These are phyloP conservation scores for Acrocalymma vagum DNA, from an alignment of 2,329 filamentous ascomycete genomes.

Conservation along the genomic window DNA sequence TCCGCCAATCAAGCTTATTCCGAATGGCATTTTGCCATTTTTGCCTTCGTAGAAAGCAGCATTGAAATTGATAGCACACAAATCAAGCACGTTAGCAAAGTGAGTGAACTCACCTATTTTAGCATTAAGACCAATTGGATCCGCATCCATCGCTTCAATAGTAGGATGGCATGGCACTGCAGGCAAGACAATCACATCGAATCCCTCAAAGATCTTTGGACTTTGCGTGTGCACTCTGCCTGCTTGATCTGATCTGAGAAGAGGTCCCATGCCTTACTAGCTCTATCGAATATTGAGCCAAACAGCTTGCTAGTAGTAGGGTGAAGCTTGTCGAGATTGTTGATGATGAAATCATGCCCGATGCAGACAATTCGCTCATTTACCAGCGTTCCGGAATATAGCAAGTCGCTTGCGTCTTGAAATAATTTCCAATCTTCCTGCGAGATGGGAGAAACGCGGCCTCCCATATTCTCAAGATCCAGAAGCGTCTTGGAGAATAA, in stretches of 20 bases:
- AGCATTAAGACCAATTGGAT: constrained; percentile 60
- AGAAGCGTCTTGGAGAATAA: too few species aligned
- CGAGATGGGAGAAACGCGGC: neutral
- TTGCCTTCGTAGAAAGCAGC: constrained; percentile 47
- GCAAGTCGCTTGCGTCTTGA: constrained; percentile 58
- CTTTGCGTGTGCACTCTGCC: neutral
- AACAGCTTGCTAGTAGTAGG: constrained; percentile 44
- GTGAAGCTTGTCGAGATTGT: constrained; percentile 16
- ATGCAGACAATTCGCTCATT: too few species aligned
- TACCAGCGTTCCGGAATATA: constrained; percentile 64
- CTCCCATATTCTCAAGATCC: neutral
- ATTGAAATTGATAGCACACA: constrained; percentile 40
- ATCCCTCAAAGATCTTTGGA: neutral
- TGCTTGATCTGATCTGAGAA: neutral
- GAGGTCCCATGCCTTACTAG: neutral
- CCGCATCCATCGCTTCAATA: constrained; percentile 55
- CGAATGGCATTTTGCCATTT: constrained; percentile 38
- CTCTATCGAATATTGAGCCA: too few species aligned
- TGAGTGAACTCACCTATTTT: constrained; percentile 63
- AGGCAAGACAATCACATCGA: too few species aligned
- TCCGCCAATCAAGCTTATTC: constrained; percentile 41
- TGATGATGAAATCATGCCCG: too few species aligned
- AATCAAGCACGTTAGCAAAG: constrained; percentile 66
- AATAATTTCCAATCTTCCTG: constrained; percentile 44
- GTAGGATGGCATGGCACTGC: constrained; percentile 58